phyloP scores from a whole-genome alignment of 1,284 basidiomycete species.

The Heliocybe sulcata region DNA sequence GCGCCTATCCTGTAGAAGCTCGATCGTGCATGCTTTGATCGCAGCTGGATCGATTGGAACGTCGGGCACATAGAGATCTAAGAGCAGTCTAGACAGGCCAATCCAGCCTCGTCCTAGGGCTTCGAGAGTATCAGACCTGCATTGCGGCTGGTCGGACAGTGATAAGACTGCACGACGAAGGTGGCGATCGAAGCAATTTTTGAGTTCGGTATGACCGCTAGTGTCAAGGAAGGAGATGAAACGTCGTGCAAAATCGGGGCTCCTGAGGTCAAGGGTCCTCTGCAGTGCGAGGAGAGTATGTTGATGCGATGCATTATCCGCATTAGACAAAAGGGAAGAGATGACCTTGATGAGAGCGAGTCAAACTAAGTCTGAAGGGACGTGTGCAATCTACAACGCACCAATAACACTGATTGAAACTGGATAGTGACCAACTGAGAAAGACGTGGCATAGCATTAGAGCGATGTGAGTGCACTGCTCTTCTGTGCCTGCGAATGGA shows the following conservation, averaged over 20 bases:
- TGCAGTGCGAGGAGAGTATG: neutral
- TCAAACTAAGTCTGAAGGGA: neutral
- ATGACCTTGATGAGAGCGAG: neutral
- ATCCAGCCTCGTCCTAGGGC: conserved; percentile 60
- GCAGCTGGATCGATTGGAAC: conserved; percentile 85
- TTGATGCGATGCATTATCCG: neutral
- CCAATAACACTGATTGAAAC: conserved; percentile 29
- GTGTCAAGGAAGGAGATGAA: conserved; percentile 4
- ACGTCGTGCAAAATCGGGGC: neutral
- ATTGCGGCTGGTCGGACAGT: neutral
- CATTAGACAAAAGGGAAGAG: neutral
- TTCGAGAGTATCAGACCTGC: neutral
- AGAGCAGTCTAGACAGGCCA: conserved; percentile 47
- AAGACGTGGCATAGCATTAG: conserved; percentile 24
- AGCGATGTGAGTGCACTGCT: conserved; percentile 29
- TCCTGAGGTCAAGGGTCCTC: neutral
- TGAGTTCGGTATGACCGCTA: conserved; percentile 21
- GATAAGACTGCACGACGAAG: neutral
- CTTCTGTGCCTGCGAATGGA: conserved; percentile 26
- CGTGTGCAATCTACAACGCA: conserved; percentile 16
- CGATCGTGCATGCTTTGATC: conserved; percentile 46
- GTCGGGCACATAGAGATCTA: conserved; percentile 81
- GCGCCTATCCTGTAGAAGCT: conserved; percentile 44
- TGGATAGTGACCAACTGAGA: conserved; percentile 33
- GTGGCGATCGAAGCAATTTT: neutral